These are phyloP conservation scores for Rhodotorula graminis DNA, from an alignment of 768 basidiomycete species.

Conservation along the genomic window DNA sequence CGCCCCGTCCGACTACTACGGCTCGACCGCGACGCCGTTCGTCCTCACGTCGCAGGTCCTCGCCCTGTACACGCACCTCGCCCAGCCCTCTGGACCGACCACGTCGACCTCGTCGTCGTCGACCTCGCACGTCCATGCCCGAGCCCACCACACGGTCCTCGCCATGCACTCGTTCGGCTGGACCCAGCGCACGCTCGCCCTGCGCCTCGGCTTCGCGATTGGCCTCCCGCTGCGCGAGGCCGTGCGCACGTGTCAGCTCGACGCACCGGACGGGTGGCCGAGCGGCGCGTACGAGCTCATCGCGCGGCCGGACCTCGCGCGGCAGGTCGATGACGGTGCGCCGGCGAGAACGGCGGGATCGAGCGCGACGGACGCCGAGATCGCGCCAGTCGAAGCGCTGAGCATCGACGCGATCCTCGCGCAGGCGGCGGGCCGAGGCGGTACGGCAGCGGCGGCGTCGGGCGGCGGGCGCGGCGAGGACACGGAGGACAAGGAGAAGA, in stretches of 20 bases:
- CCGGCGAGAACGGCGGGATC: not conserved
- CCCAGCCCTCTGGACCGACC: not conserved
- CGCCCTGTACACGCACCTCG: not conserved
- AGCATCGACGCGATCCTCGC: not conserved
- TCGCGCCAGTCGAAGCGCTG: no score
- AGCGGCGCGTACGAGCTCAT: constrained; percentile 63
- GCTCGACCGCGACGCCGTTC: not conserved
- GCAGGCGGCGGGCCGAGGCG: not conserved
- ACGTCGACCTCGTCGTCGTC: not conserved
- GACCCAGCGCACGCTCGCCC: constrained; percentile 36
- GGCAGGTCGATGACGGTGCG: constrained; percentile 7
- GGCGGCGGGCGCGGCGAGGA: not conserved
- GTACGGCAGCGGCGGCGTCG: no score
- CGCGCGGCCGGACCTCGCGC: constrained; percentile 69
- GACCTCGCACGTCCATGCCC: accelerated
- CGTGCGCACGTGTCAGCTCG: constrained; percentile 72
- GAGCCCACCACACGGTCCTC: constrained; percentile 12
- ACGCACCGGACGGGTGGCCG: constrained; percentile 71
- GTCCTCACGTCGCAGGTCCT: not conserved
- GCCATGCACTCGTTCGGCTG: constrained; percentile 21
- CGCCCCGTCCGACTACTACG: not conserved
- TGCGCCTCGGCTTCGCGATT: constrained; percentile 41
- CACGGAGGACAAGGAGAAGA: not conserved
- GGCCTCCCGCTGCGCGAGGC: constrained; percentile 73
- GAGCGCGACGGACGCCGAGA: not conserved